Evolutionary conservation across 2,329 filamentous ascomycete species (phyloP).

Genomic region (Aureobasidium sp.): DNA sequence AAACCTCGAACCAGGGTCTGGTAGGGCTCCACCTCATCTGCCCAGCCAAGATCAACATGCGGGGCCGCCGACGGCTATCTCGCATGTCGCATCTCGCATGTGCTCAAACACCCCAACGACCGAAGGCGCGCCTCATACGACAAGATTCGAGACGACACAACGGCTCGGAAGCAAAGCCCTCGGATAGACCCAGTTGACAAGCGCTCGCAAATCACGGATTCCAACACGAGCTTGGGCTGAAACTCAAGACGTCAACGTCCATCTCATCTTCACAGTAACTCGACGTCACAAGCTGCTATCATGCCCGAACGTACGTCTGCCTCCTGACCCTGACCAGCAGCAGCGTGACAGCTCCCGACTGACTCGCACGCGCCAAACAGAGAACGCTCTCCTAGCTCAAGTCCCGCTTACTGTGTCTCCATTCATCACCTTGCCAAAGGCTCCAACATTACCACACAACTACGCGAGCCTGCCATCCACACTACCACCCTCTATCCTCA

Average conservation of each 20-base stretch:
- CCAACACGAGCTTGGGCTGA: background rate
- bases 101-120: background rate
- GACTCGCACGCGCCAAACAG: conserved; percentile 6
- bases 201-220: background rate
- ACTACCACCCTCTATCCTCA: conserved; percentile 65
- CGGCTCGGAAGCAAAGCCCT: background rate
- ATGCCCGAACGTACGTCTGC: conserved; percentile 13
- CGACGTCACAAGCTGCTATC: background rate
- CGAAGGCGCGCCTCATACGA: background rate
- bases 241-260: background rate
- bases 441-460: conserved; percentile 88
- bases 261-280: background rate
- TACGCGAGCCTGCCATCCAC: conserved; percentile 87
- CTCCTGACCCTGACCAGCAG: background rate
- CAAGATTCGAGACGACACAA: background rate
- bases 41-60: background rate
- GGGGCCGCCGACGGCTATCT: background rate
- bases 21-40: background rate
- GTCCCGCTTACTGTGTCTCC: conserved; percentile 90
- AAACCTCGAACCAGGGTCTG: background rate
- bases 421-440: conserved; percentile 82
- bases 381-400: conserved; percentile 80
- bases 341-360: background rate
- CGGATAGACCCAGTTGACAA: background rate
- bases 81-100: background rate